These are phyloP conservation scores for Trichoderma orchidacearum DNA, from an alignment of 495 filamentous ascomycete genomes.

Conservation along the genomic window DNA sequence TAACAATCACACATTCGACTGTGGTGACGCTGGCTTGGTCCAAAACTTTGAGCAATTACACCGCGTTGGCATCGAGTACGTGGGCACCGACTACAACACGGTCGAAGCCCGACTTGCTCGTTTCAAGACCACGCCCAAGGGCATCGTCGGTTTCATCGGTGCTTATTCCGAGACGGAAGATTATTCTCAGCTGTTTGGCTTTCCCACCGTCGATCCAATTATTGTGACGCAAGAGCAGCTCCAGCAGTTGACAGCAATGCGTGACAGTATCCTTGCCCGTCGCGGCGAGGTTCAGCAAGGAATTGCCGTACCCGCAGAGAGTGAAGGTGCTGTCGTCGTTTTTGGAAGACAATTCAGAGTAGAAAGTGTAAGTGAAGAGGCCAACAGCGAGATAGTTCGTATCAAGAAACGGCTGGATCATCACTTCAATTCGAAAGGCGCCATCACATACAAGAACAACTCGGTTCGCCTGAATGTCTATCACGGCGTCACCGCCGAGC, in stretches of 20 bases:
- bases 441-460: neutral
- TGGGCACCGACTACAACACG: neutral
- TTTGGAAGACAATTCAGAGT: neutral
- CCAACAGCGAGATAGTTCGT: neutral
- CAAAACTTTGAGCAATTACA: neutral
- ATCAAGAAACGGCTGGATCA: neutral
- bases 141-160: neutral
- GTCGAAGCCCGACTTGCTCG: neutral
- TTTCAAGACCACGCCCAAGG: neutral
- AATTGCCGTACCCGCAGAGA: neutral
- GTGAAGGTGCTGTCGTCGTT: neutral
- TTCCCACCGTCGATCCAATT: neutral
- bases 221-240: neutral
- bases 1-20: neutral
- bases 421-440: neutral
- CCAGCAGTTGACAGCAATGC: neutral
- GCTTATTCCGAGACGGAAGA: neutral
- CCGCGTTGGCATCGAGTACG: neutral
- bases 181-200: neutral
- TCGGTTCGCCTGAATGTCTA: neutral
- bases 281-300: neutral
- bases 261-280: neutral
- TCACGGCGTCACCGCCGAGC: neutral
- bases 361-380: neutral
- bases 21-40: neutral